Evolutionary conservation across 2,329 filamentous ascomycete species (phyloP).

Genomic region (Cordyceps cicadae): DNA sequence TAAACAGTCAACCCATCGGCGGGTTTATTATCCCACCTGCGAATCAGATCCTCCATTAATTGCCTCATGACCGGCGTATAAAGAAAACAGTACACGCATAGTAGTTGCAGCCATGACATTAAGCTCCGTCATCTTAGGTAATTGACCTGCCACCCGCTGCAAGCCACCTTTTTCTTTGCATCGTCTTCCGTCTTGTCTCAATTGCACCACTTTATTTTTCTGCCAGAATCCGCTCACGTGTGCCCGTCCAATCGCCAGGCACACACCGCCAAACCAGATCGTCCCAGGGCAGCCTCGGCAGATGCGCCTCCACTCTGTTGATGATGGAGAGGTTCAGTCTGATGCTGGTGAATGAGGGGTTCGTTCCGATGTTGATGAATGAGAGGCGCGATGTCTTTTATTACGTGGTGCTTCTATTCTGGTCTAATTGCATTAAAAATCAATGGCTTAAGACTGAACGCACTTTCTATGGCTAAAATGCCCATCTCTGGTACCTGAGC

Average conservation of each 20-base stretch:
- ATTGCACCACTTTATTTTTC: not conserved
- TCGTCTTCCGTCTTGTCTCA: not conserved
- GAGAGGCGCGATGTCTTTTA: too few species aligned
- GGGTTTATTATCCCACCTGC: not conserved
- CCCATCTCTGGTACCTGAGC: too few species aligned
- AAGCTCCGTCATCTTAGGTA: not conserved
- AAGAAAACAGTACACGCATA: not conserved
- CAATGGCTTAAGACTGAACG: too few species aligned
- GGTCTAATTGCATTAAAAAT: too few species aligned
- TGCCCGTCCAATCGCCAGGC: not conserved
- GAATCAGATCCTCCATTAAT: not conserved
- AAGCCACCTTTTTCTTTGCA: not conserved
- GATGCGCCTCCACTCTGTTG: not conserved
- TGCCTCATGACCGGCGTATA: not conserved
- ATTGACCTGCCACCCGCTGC: not conserved
- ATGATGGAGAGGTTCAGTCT: too few species aligned
- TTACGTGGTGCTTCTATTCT: too few species aligned
- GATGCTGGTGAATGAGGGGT: too few species aligned
- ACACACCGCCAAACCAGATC: conserved; percentile 7
- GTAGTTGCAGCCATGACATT: not conserved
- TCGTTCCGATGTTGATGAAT: too few species aligned
- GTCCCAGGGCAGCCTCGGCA: not conserved
- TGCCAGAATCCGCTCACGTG: conserved; percentile 3
- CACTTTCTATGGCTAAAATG: too few species aligned
- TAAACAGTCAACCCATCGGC: not conserved